These are phyloP conservation scores for Salicornia ramosissima DNA, from an alignment of 148 eudicot genomes.

Conservation along the genomic window DNA sequence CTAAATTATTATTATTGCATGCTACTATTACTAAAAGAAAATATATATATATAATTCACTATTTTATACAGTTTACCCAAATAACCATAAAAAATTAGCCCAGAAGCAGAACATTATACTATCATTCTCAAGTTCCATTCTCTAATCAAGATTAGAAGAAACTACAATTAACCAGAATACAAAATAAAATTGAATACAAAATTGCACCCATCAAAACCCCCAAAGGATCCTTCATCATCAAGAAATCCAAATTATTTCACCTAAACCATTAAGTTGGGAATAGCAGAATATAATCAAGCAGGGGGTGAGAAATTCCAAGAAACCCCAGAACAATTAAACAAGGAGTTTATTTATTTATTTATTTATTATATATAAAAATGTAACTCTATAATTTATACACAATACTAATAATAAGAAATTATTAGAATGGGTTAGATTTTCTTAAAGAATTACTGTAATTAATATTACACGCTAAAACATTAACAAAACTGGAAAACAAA, in stretches of 20 bases:
- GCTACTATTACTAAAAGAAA: background rate
- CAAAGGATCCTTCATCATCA: background rate
- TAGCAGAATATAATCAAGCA: too few relatives aligned
- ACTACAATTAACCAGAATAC: background rate
- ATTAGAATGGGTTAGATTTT: too few relatives aligned
- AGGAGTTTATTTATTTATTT: too few relatives aligned
- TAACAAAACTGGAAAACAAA: background rate
- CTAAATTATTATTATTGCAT: background rate
- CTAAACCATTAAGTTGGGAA: background rate
- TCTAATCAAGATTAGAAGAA: constrained; percentile 3
- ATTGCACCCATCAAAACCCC: background rate
- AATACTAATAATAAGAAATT: too few relatives aligned
- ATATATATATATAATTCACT: too few relatives aligned
- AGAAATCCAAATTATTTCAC: background rate
- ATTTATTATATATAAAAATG: too few relatives aligned
- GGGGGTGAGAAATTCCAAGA: too few relatives aligned
- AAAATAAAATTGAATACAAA: background rate
- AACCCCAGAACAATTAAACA: too few relatives aligned
- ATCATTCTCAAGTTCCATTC: constrained; percentile 4
- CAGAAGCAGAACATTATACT: too few relatives aligned
- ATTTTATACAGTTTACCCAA: too few relatives aligned
- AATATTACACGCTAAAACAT: background rate
- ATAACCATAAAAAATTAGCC: background rate
- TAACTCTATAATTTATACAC: too few relatives aligned
- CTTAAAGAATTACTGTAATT: too few relatives aligned